These are phyloP conservation scores for Pseudogymnoascus sp. DNA, from an alignment of 2,329 filamentous ascomycete species.

Conservation along the genomic window DNA sequence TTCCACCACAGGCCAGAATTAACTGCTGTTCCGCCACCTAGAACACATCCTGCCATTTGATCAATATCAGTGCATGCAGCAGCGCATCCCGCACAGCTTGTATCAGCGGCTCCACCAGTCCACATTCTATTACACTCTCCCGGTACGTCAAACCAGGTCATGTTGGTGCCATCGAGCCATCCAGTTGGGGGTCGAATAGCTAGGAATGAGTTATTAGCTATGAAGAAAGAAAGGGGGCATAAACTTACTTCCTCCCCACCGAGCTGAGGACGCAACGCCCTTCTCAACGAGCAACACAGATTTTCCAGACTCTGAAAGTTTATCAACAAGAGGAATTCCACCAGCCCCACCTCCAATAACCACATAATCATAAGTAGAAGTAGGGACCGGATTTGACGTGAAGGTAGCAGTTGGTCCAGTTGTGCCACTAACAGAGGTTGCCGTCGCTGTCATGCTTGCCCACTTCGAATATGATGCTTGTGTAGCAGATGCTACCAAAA, in stretches of 20 bases:
- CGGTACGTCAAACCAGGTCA: slow-evolving; percentile 65
- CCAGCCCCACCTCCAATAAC: slow-evolving; percentile 46
- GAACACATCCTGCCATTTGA: slow-evolving; percentile 63
- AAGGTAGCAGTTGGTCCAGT: slow-evolving; percentile 37
- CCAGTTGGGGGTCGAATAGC: slow-evolving; percentile 33
- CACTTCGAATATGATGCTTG: slow-evolving; percentile 30
- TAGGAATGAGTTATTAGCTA: slow-evolving; percentile 14
- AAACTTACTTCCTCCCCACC: slow-evolving; percentile 46
- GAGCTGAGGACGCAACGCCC: slow-evolving; percentile 52
- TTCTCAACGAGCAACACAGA: slow-evolving; percentile 57
- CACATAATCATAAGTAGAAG: slow-evolving; percentile 44
- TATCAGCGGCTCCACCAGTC: slow-evolving; percentile 22
- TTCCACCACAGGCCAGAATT: slow-evolving; percentile 65
- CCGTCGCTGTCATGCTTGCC: slow-evolving; percentile 24
- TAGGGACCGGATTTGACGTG: slow-evolving; percentile 37
- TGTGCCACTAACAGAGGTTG: slow-evolving; percentile 19
- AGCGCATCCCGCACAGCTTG: background rate
- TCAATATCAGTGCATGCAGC: slow-evolving; percentile 63
- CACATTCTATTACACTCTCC: slow-evolving; percentile 62
- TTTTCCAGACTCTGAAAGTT: slow-evolving; percentile 53
- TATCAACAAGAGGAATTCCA: slow-evolving; percentile 46
- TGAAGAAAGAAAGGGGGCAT: background rate
- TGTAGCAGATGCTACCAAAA: slow-evolving; percentile 35
- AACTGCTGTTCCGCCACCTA: slow-evolving; percentile 48
- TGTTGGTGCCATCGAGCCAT: slow-evolving; percentile 50